phyloP scores from a whole-genome alignment of 2,329 filamentous ascomycete species.

The Ophidiomyces ophidiicola region DNA sequence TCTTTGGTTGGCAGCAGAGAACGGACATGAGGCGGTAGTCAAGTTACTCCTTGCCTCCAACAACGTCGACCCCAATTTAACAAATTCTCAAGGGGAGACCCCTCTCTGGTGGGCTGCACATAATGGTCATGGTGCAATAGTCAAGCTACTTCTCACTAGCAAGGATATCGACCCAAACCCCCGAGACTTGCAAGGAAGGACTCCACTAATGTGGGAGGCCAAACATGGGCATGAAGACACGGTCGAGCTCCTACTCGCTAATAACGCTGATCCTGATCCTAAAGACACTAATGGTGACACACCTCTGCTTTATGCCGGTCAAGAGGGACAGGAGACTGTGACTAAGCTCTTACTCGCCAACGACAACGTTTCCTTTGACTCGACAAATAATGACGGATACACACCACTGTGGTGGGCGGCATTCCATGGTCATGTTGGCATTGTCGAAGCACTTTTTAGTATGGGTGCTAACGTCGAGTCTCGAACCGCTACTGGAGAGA shows the following conservation, averaged over 20 bases:
- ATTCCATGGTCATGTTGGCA: neutral
- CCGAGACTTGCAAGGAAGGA: neutral
- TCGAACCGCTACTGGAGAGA: neutral
- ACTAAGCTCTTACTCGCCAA: neutral
- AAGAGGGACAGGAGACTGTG: neutral
- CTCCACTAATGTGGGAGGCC: slow-evolving; percentile 1
- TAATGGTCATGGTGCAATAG: slow-evolving; percentile 27
- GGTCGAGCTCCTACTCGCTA: neutral
- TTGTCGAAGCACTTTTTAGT: neutral
- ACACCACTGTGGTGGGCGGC: neutral
- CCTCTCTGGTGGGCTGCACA: slow-evolving; percentile 29
- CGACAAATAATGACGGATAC: neutral
- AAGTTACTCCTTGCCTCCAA: too few relatives aligned
- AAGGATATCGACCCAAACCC: neutral
- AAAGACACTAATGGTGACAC: slow-evolving; percentile 28
- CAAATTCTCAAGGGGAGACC: too few relatives aligned
- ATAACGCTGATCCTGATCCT: slow-evolving; percentile 21
- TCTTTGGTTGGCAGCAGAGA: too few relatives aligned
- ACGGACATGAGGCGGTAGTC: too few relatives aligned
- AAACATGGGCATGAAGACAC: slow-evolving; percentile 3
- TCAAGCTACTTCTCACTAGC: slow-evolving; percentile 20
- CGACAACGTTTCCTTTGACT: neutral
- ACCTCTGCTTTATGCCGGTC: slow-evolving; percentile 17
- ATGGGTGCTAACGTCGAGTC: neutral
- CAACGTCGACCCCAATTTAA: too few relatives aligned